Conservation (phyloP, 305 asterid genomes). For the Rubia tinctorum region DNA sequence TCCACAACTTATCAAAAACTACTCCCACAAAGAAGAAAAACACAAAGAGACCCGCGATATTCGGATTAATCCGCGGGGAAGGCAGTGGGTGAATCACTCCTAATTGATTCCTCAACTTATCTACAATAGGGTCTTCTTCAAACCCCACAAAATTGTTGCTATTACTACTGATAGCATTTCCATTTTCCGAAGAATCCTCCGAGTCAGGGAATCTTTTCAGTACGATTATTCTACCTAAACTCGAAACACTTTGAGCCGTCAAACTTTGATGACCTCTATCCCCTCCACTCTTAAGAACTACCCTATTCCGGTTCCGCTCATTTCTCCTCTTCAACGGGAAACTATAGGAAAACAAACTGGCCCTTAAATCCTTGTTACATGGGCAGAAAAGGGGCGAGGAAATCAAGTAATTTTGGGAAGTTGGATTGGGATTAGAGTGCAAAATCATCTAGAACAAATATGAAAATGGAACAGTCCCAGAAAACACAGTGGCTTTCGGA, state of each 20-base stretch:
- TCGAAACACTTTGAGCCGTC: constrained; percentile 12
- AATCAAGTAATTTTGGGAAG: constrained; percentile 18
- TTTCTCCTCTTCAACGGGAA: constrained; percentile 11
- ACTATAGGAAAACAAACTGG: constrained; percentile 11
- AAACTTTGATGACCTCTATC: constrained; percentile 22
- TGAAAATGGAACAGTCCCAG: constrained; percentile 15
- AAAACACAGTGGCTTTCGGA: background rate
- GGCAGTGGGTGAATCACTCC: constrained; percentile 51
- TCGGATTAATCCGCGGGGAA: constrained; percentile 66
- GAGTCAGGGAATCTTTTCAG: constrained; percentile 27
- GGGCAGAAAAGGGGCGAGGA: constrained; percentile 27
- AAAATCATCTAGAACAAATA: constrained; percentile 23
- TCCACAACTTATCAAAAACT: constrained; percentile 86
- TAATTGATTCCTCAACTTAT: constrained; percentile 44
- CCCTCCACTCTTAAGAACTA: constrained; percentile 17
- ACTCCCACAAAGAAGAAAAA: constrained; percentile 93
- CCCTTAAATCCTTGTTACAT: constrained; percentile 16
- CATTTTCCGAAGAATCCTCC: constrained; percentile 16
- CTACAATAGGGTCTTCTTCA: constrained; percentile 47
- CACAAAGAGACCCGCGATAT: constrained; percentile 62
- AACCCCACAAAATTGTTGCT: constrained; percentile 34
- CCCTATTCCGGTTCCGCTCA: constrained; percentile 23
- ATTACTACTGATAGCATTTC: constrained; percentile 10
- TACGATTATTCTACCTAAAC: constrained; percentile 20
- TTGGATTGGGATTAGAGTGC: constrained; percentile 11